Conservation (phyloP, 1,284 basidiomycete species). For the Austropuccinia psidii region DNA sequence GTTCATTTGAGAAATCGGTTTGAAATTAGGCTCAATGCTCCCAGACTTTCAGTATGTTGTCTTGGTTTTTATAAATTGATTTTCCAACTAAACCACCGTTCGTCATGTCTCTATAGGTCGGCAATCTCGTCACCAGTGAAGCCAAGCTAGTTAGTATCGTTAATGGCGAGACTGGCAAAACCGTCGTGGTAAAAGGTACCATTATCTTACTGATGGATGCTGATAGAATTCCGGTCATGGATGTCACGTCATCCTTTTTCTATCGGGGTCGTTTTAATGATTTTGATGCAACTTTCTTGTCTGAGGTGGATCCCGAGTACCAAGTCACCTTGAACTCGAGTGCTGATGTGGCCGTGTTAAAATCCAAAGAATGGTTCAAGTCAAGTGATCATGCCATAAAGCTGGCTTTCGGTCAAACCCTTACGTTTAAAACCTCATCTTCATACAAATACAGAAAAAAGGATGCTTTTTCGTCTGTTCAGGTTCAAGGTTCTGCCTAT, state of each 20-base stretch:
- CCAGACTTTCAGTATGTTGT: conserved; percentile 27
- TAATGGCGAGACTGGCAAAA: conserved; percentile 83
- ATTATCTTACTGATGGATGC: conserved; percentile 69
- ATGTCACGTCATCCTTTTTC: conserved; percentile 90
- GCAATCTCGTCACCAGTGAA: conserved; percentile 82
- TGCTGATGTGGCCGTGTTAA: conserved; percentile 76
- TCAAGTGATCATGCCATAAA: conserved; percentile 79
- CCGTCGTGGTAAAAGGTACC: conserved; percentile 71
- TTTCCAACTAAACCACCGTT: neutral
- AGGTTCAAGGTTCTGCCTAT: conserved; percentile 72
- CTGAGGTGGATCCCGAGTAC: conserved; percentile 78
- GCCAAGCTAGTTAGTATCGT: conserved; percentile 80
- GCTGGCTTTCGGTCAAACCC: conserved; percentile 66
- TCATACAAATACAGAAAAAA: conserved; percentile 87
- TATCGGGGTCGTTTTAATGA: conserved; percentile 92
- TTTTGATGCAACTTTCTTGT: conserved; percentile 92
- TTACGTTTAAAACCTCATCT: conserved; percentile 81
- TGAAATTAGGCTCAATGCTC: conserved; percentile 15
- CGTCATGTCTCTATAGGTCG: conserved; percentile 53
- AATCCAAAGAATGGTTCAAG: conserved; percentile 96
- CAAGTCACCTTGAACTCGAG: conserved; percentile 66
- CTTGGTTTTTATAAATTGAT: neutral
- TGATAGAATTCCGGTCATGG: conserved; percentile 64
- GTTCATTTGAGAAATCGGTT: conserved; percentile 88
- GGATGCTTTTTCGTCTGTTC: conserved; percentile 69